Conservation (phyloP, 805 yeast species). For the Kodamaea neixiangensis region DNA sequence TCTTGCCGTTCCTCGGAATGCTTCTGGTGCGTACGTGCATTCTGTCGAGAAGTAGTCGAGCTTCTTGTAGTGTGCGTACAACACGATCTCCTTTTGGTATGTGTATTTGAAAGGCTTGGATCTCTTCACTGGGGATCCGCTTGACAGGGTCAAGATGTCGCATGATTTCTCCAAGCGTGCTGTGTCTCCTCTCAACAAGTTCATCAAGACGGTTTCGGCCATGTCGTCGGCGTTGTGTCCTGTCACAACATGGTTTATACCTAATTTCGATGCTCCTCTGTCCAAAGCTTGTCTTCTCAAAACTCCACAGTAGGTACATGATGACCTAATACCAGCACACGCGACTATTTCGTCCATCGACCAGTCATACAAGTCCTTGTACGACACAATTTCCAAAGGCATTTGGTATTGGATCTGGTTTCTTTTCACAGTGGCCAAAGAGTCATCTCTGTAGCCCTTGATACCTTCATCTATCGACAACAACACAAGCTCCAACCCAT, state of each 20-base stretch:
- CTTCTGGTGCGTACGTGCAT: conserved; percentile 98
- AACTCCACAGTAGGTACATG: conserved; percentile 98
- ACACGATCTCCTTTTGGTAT: conserved; percentile 94
- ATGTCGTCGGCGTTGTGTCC: conserved; percentile 99
- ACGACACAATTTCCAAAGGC: conserved; percentile 79
- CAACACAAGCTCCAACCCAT: conserved; percentile 82
- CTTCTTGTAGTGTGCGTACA: conserved; percentile 95
- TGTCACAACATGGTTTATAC: conserved; percentile 88
- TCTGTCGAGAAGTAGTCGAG: conserved; percentile 96
- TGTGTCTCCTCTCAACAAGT: conserved; percentile 91
- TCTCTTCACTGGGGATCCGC: conserved; percentile 88
- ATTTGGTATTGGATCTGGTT: conserved; percentile 83
- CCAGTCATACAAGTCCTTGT: conserved; percentile 91
- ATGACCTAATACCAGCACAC: conserved; percentile 88
- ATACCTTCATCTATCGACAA: conserved; percentile 96
- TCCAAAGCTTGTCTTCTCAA: conserved; percentile 94
- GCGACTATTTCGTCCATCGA: conserved; percentile 98
- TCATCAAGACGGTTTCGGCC: conserved; percentile 98
- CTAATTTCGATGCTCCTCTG: conserved; percentile 87
- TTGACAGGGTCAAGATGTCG: conserved; percentile 75
- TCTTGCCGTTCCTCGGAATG: conserved; percentile 96
- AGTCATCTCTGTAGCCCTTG: conserved; percentile 95
- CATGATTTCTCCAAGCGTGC: conserved; percentile 90
- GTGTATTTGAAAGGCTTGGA: conserved; percentile 95
- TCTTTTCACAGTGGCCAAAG: conserved; percentile 93